Conservation (phyloP, 2,329 filamentous ascomycete species). For the Fusarium solani-melongenae region DNA sequence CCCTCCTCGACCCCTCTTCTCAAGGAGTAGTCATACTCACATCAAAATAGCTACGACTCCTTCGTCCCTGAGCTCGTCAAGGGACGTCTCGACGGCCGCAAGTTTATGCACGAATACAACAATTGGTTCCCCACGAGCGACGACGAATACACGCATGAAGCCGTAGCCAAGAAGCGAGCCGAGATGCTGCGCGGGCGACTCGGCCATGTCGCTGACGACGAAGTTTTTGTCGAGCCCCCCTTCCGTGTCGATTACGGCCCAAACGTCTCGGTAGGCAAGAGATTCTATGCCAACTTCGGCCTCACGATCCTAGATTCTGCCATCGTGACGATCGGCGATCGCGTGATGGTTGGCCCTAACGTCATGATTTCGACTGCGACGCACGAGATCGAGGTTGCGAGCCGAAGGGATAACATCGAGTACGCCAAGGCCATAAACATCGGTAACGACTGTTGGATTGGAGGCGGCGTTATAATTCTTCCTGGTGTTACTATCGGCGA, state of each 20-base stretch:
- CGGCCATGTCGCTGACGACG: conserved; percentile 55
- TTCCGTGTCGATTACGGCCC: conserved; percentile 71
- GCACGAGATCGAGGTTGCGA: conserved; percentile 62
- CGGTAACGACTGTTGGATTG: conserved; percentile 72
- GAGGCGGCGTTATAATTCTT: conserved; percentile 78
- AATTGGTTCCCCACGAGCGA: conserved; percentile 56
- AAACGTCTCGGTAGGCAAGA: conserved; percentile 67
- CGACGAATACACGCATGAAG: conserved; percentile 1
- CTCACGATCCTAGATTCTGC: conserved; percentile 63
- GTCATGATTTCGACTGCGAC: conserved; percentile 64
- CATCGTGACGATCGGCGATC: conserved; percentile 62
- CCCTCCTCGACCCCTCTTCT: background rate
- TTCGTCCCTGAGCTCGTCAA: conserved; percentile 55
- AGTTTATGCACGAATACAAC: conserved; percentile 65
- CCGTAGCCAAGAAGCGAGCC: conserved; percentile 38
- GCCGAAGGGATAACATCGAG: conserved; percentile 59
- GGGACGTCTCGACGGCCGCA: conserved; percentile 60
- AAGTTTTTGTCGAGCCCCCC: conserved; percentile 67
- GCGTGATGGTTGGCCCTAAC: conserved; percentile 63
- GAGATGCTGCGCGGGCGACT: conserved; percentile 59
- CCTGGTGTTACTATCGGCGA: conserved; percentile 82
- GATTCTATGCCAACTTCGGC: conserved; percentile 68
- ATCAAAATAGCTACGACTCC: conserved; percentile 56
- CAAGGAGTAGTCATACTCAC: background rate
- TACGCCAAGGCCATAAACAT: conserved; percentile 60